Conservation (phyloP, 345 rosid species). For the Schrenkiella parvula region DNA sequence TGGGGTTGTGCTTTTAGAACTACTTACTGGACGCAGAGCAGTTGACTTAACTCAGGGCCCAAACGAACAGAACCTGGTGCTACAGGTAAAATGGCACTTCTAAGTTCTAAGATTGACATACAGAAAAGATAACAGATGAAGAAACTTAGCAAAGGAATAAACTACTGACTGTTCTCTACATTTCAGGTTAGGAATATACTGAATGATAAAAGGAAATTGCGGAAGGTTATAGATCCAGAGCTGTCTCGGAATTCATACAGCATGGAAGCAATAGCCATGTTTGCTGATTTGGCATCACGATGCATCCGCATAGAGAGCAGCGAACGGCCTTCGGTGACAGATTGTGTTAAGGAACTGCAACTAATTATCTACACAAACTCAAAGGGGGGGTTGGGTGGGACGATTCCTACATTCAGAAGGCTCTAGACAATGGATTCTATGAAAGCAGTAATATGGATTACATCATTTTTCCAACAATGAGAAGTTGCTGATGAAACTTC, state of each 20-base stretch:
- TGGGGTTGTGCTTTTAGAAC: slow-evolving; percentile 94
- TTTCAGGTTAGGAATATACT: slow-evolving; percentile 79
- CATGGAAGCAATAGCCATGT: slow-evolving; percentile 79
- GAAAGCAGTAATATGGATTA: slow-evolving; percentile 19
- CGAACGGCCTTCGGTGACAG: slow-evolving; percentile 84
- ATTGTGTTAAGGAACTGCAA: slow-evolving; percentile 82
- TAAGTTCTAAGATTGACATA: slow-evolving; percentile 1
- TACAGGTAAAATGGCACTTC: slow-evolving; percentile 54
- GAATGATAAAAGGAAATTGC: slow-evolving; percentile 73
- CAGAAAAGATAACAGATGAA: neutral
- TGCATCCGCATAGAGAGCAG: slow-evolving; percentile 79
- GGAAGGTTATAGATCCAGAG: slow-evolving; percentile 82
- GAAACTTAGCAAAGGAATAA: slow-evolving; percentile 4
- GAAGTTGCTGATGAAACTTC: slow-evolving; percentile 6
- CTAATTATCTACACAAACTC: slow-evolving; percentile 62
- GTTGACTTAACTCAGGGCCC: slow-evolving; percentile 83
- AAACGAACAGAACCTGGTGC: slow-evolving; percentile 84
- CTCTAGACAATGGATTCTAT: slow-evolving; percentile 33
- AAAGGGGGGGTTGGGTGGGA: slow-evolving; percentile 60
- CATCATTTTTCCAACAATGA: slow-evolving; percentile 13
- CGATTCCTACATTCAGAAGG: slow-evolving; percentile 50
- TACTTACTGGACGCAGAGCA: slow-evolving; percentile 93
- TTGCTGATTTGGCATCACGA: slow-evolving; percentile 89
- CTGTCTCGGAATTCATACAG: slow-evolving; percentile 64
- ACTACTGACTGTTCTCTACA: slow-evolving; percentile 7